A percentile compares a stretch with the other conserved stretches of the same genome.
Conservation (phyloP, 2,329 filamentous ascomycete genomes). For the Sporothrix sp. region DNA sequence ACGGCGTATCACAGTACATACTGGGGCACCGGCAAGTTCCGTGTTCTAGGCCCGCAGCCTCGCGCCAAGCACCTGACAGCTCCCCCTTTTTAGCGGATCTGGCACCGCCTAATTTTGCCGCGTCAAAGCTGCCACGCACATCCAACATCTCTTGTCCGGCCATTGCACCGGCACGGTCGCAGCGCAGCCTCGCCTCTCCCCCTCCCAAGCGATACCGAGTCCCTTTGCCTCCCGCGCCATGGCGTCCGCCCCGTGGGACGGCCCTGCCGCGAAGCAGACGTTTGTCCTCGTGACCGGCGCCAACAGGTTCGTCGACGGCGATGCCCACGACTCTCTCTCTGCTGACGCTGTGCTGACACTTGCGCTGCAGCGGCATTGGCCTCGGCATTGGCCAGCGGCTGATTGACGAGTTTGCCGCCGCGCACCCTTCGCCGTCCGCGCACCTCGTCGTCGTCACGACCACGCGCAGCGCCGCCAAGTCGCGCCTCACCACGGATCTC, state of each 20-base stretch:
- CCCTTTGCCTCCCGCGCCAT: neutral
- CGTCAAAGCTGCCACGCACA: no score
- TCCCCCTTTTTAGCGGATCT: no score
- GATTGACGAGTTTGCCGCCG: constrained; percentile 78
- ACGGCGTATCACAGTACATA: no score
- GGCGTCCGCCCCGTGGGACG: constrained; percentile 27
- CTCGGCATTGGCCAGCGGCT: constrained; percentile 74
- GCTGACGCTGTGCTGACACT: neutral
- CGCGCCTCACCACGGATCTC: constrained; percentile 56
- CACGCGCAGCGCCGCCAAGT: constrained; percentile 67
- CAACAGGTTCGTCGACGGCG: constrained; percentile 54
- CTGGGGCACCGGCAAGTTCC: no score
- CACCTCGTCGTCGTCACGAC: constrained; percentile 75
- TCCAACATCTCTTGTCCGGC: no score
- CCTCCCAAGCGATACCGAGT: neutral
- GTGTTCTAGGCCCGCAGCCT: no score
- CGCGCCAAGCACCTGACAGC: no score
- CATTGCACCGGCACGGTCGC: no score
- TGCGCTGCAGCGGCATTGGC: constrained; percentile 72
- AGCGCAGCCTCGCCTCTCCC: neutral
- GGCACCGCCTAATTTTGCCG: no score
- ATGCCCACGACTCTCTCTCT: no score
- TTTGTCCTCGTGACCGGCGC: constrained; percentile 73
- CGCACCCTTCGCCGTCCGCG: constrained; percentile 54
- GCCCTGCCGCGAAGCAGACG: constrained; percentile 34